phyloP scores from a whole-genome alignment of 768 basidiomycete genomes.

The Mycena floridula region DNA sequence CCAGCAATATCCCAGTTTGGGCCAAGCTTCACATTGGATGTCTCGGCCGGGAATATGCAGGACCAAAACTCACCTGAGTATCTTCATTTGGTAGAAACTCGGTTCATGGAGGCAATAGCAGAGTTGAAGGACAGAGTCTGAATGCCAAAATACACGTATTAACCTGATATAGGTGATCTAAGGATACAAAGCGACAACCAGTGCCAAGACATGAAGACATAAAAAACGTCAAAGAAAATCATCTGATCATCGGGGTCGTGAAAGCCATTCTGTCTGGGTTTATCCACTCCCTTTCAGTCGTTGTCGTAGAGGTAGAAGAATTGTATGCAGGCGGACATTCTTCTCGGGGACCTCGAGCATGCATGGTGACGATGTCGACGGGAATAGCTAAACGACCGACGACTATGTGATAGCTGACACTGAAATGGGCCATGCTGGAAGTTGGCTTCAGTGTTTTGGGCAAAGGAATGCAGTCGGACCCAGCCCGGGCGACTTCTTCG shows the following conservation, averaged over 20 bases:
- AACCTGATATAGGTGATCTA: too few relatives aligned
- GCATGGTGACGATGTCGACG: background rate
- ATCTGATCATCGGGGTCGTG: too few relatives aligned
- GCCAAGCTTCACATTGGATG: slow-evolving; percentile 78
- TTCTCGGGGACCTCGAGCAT: background rate
- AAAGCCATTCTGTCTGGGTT: too few relatives aligned
- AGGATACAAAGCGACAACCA: too few relatives aligned
- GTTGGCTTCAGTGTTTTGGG: slow-evolving; percentile 46
- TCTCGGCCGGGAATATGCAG: slow-evolving; percentile 64
- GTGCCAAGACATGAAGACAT: too few relatives aligned
- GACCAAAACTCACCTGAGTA: slow-evolving; percentile 68
- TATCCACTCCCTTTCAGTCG: too few relatives aligned
- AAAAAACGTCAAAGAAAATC: too few relatives aligned
- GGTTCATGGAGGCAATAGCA: slow-evolving; percentile 29
- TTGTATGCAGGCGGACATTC: background rate
- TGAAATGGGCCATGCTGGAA: slow-evolving; percentile 44
- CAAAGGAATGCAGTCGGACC: too few relatives aligned
- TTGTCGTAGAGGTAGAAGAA: too few relatives aligned
- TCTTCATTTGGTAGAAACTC: slow-evolving; percentile 34
- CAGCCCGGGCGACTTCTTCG: too few relatives aligned
- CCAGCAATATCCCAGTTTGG: too few relatives aligned
- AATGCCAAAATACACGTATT: too few relatives aligned
- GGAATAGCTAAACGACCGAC: background rate
- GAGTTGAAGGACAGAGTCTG: slow-evolving; percentile 19
- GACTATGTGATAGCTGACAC: slow-evolving; percentile 24